Base-by-base conservation (phyloP, 208 protist species). In the Trypanosoma congolense region DNA sequence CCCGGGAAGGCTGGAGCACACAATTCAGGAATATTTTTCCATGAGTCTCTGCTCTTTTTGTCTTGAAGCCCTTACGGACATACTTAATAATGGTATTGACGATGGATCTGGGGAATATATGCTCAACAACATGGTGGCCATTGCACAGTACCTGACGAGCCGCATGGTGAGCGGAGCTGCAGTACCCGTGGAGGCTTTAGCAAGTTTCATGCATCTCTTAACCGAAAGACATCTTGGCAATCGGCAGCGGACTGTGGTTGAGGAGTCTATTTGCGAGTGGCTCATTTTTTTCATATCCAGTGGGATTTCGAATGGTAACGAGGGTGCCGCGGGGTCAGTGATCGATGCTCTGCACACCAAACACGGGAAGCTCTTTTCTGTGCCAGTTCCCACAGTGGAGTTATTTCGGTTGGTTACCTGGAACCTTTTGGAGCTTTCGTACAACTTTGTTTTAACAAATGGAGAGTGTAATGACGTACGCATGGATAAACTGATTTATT, bases 221-320 rank as follows among this genome's bases (percentile, higher is more conserved):
- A 63, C 83, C 2, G 28, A 40, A 24, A 57, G 52, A 18, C 41
- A 82, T 30, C 51, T 71, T 24, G 25, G 53, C 4, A 58, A 71
- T 22, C 65, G 75, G 36, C 57, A 74, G 14, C 43, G 58, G 28
- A 68, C 65, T 46, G 53, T 36, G 21, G 36, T 57, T 5, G 68
- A 64, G 21, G 77, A 69, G 24, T 58, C 62, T 9, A 50, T 90
- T 12, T 85, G 80, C 42, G 79, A 87, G 52, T 90, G 83, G 79
- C 54, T 81, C 10, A 65, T 79, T 55, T 77, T 70, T 56, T 29
- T 90, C n/a, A 71, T 72, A 35, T 73, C 55, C 28, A 40, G 43
- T 19, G 53, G 42, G 1, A 83, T 75, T 36, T 70, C 78, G 61
- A 64, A 64, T 21, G 52, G 67, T 18, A 65, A 81, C 4, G 51